Base-by-base conservation (phyloP, 192 early-diverging fungal genomes). In the Mortierella antarctica region DNA sequence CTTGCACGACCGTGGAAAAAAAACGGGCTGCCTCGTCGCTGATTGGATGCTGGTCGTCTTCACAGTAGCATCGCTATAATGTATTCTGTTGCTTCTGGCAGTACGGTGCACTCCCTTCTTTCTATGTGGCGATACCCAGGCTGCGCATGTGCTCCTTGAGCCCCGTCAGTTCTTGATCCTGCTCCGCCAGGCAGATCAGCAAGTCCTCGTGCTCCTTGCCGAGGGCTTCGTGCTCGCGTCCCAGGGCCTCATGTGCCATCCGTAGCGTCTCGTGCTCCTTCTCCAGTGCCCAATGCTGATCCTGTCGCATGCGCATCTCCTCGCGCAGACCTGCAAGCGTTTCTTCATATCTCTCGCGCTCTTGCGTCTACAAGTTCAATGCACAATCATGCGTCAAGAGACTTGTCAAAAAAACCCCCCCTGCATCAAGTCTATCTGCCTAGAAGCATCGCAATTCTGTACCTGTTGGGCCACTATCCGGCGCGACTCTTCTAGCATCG, bases 151-250 rank as follows among this genome's bases (percentile, higher is more conserved):
- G 63, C 31, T 67, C 59, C 60, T 80, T 80, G 31, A 80, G 48
- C 4, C 23, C 58, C 23, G 64, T 80, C 48, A 80, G 52, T 49
- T 80, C 77, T 40, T 87, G 87, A 64, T 96, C 95, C 71, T 95
- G 94, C 55, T 97, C 96, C 4, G 93, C 94, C 67, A 96, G 71
- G 60, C 89, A 94, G 41, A 95, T 90, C 46, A 96, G 83, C 62
- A 96, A 71, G 71, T 97, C 96, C 62, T 96, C 96, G 58, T 94
- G 93, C 68, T 95, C 93, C 75, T 91, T 90, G 64, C 79, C 63
- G 47, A 91, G 67, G 70, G 86, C 39, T 67, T 65, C 64, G 82
- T 82, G 8, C 70, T 31, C 31, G 1, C 31, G 31, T 31, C 31
- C 31, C 31, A 31, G 31, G 3, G 31, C 31, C 31, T 31, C 31